Conservation (phyloP, 1,139 yeast species). For the Suhomyces wounanorum region DNA sequence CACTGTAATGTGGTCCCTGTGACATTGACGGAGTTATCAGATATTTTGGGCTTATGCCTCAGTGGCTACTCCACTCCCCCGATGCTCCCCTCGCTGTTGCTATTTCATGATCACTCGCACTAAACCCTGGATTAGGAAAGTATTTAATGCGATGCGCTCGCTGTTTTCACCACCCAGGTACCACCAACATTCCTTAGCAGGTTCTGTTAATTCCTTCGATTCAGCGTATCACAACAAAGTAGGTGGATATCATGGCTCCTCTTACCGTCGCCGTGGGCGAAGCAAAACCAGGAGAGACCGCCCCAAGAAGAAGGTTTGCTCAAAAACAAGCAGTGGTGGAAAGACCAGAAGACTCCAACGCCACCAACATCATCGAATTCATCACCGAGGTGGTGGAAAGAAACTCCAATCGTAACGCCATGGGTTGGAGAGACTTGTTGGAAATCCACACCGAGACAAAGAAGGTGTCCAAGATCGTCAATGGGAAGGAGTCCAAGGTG, state of each 20-base stretch:
- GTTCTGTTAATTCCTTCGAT: neutral
- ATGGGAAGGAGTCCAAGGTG: conserved; percentile 70
- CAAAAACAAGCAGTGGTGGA: conserved; percentile 56
- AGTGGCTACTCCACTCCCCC: neutral
- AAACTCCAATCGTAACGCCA: conserved; percentile 55
- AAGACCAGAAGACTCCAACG: conserved; percentile 62
- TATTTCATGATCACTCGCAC: conserved; percentile 11
- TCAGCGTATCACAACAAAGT: neutral
- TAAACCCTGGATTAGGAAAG: neutral
- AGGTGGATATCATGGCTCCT: conserved; percentile 27
- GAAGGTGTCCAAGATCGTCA: conserved; percentile 69
- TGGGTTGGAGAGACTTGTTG: conserved; percentile 79
- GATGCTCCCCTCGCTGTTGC: conserved; percentile 7
- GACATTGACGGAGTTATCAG: neutral
- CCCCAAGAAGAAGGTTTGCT: conserved; percentile 77
- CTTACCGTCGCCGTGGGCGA: conserved; percentile 74
- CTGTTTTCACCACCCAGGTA: conserved; percentile 4
- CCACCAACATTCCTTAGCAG: neutral
- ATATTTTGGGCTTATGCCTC: conserved; percentile 1
- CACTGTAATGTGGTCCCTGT: neutral
- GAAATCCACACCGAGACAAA: conserved; percentile 79
- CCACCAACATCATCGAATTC: conserved; percentile 71
- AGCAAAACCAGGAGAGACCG: conserved; percentile 84
- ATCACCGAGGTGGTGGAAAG: conserved; percentile 62
- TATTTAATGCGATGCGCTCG: conserved; percentile 12